A percentile compares a stretch with the other conserved stretches of the same genome.
These are phyloP conservation scores for Boeremia lycopersici DNA, from an alignment of 2,329 filamentous ascomycete genomes.

Conservation along the genomic window DNA sequence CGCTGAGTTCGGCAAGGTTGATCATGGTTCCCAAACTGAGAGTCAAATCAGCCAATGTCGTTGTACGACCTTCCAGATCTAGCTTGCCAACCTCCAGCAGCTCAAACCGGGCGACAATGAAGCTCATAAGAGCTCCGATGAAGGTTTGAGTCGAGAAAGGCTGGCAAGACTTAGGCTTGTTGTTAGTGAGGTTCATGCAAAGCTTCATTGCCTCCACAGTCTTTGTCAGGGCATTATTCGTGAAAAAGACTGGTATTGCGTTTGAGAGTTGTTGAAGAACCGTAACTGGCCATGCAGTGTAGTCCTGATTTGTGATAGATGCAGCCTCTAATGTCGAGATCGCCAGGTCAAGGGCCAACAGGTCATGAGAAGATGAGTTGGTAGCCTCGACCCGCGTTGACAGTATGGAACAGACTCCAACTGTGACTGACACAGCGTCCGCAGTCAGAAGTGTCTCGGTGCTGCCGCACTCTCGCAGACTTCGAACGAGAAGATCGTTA, in stretches of 20 bases:
- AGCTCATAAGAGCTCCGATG: conserved; percentile 48
- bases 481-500: conserved; percentile 63
- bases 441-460: conserved; percentile 55
- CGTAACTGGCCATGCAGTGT: conserved; percentile 47
- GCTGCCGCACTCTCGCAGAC: conserved; percentile 56
- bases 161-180: conserved; percentile 71
- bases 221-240: conserved; percentile 20
- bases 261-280: conserved; percentile 60
- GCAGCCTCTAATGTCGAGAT: conserved; percentile 61
- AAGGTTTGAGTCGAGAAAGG: conserved; percentile 66
- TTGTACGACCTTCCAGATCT: conserved; percentile 60
- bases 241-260: conserved; percentile 45
- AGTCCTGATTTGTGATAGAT: conserved; percentile 51
- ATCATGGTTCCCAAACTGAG: conserved; percentile 82
- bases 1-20: conserved; percentile 82
- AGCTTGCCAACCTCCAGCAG: conserved; percentile 32
- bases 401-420: conserved; percentile 49
- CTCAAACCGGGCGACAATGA: conserved; percentile 36
- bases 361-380: conserved; percentile 28
- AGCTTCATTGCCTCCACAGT: conserved; percentile 66
- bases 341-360: conserved; percentile 45
- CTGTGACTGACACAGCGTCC: conserved; percentile 44
- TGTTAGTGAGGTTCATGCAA: conserved; percentile 85
- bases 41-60: conserved; percentile 70
- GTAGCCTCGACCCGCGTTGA: conserved; percentile 23